Evolutionary conservation across 192 early-diverging fungal genomes (phyloP), one percentile per base, ranked within the genome.

Genomic region (Fimicolochytrium jonesii): DNA sequence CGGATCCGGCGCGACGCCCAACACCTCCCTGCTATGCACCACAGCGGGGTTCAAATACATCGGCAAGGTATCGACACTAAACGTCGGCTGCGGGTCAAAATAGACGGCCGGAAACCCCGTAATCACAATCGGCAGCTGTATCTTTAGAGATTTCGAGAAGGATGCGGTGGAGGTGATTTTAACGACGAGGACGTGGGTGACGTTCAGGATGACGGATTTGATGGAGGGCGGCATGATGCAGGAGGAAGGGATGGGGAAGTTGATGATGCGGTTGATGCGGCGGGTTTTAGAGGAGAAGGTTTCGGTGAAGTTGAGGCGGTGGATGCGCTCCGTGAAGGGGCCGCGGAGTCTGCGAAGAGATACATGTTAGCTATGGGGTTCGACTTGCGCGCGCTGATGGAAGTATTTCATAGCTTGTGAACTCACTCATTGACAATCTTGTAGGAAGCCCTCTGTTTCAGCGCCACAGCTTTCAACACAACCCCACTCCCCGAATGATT

Each of bases 391-490:
- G 26, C 20, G 45, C 7, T 39, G 9, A 22, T 10, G 20, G 22
- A 47, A 47, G 7, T 22, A 47, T 22, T 22, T 47, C 22, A 7
- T 22, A 22, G 22, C 11, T 47, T 26, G 17, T 3, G 25, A 13
- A 66, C 56, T 35, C 50, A 66, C 47, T 60, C 58, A 25, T 61
- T 45, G 2, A 51, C 23, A 5, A 53, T 62, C 28, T 61, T 45
- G 55, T 73, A 73, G 25, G 37, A 59, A 17, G 55, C 67, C 20
- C 59, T 43, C 57, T 73, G 72, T 35, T 73, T 73, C 6, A 73
- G 23, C 28, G 23, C 59, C 2, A 73, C 35, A 6, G 64, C 66
- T 13, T 66, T 39, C 10, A 73, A 20, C 0, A 59, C 26, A 1
- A 56, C 42, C 5, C 64, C 72, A 47, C 48, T 36, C 28, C 43